Evolutionary conservation across 768 basidiomycete genomes (phyloP).

Genomic region (Candolleomyces eurysporus): DNA sequence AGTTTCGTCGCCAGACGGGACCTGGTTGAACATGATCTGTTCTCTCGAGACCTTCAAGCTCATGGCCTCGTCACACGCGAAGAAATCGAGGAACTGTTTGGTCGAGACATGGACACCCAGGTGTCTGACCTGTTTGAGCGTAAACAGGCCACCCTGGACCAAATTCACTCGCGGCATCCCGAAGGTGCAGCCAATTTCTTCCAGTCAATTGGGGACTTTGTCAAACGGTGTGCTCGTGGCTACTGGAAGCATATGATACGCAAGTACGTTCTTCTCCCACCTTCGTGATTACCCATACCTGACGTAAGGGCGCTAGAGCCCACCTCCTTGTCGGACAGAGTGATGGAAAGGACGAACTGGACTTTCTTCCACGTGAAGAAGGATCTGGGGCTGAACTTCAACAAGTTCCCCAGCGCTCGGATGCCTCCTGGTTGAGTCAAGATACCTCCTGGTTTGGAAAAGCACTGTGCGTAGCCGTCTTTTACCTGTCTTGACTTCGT

Average conservation of each 20-base stretch:
- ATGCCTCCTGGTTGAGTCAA: not conserved
- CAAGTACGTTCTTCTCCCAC: not conserved
- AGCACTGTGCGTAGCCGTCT: not conserved
- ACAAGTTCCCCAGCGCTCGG: not conserved
- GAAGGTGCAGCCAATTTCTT: not conserved
- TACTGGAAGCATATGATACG: constrained; percentile 2
- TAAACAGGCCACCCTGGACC: too few species aligned
- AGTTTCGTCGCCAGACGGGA: not conserved
- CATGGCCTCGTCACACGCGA: not conserved
- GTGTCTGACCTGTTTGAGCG: not conserved
- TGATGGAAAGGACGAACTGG: not conserved
- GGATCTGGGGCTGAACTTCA: too few species aligned
- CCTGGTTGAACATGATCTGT: not conserved
- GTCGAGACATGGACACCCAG: not conserved
- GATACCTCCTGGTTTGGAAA: not conserved
- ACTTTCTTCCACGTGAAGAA: constrained; percentile 1
- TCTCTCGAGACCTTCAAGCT: not conserved
- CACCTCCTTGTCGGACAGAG: not conserved
- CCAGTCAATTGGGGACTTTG: not conserved
- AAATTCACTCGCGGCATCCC: not conserved
- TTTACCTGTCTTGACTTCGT: not conserved
- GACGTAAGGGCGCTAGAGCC: not conserved
- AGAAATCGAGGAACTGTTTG: constrained; percentile 1
- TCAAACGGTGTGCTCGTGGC: not conserved
- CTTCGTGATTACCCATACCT: too few species aligned